phyloP scores from a whole-genome alignment of 2,329 filamentous ascomycete genomes.

The Aphanoascus verrucosus region DNA sequence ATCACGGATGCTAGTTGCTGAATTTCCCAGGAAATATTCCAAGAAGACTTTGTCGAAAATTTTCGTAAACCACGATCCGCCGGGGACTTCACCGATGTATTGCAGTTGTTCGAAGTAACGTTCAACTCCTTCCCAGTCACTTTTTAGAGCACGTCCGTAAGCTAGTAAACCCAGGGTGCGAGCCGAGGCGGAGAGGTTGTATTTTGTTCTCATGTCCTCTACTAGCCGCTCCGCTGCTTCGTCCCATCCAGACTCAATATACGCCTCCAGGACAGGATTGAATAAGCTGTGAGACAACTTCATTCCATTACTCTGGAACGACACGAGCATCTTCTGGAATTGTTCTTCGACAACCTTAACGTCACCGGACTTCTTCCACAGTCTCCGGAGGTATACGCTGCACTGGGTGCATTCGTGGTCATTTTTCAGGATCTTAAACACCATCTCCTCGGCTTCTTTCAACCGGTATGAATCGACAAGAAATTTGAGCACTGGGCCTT shows the following conservation, averaged over 20 bases:
- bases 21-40: slow-evolving; percentile 32
- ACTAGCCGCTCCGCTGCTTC: slow-evolving; percentile 29
- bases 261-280: slow-evolving; percentile 32
- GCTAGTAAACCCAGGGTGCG: slow-evolving; percentile 31
- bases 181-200: slow-evolving; percentile 23
- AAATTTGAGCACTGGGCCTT: slow-evolving; percentile 29
- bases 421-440: slow-evolving; percentile 25
- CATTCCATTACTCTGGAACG: slow-evolving; percentile 24
- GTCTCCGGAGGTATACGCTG: slow-evolving; percentile 28
- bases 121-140: slow-evolving; percentile 34
- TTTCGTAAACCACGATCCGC: slow-evolving; percentile 21
- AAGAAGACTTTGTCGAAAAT: slow-evolving; percentile 34
- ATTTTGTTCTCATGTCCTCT: slow-evolving; percentile 26
- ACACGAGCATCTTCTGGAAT: slow-evolving; percentile 24
- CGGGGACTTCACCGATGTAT: slow-evolving; percentile 23
- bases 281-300: slow-evolving; percentile 30
- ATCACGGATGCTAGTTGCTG: slow-evolving; percentile 25
- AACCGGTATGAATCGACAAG: slow-evolving; percentile 31
- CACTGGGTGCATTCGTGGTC: slow-evolving; percentile 29
- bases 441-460: slow-evolving; percentile 28
- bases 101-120: slow-evolving; percentile 31
- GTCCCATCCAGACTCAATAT: slow-evolving; percentile 28
- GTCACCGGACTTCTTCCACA: slow-evolving; percentile 33
- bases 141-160: slow-evolving; percentile 28
- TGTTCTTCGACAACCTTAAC: slow-evolving; percentile 28